phyloP scores from a whole-genome alignment of 805 yeast species.

The Ogataea naganishii region DNA sequence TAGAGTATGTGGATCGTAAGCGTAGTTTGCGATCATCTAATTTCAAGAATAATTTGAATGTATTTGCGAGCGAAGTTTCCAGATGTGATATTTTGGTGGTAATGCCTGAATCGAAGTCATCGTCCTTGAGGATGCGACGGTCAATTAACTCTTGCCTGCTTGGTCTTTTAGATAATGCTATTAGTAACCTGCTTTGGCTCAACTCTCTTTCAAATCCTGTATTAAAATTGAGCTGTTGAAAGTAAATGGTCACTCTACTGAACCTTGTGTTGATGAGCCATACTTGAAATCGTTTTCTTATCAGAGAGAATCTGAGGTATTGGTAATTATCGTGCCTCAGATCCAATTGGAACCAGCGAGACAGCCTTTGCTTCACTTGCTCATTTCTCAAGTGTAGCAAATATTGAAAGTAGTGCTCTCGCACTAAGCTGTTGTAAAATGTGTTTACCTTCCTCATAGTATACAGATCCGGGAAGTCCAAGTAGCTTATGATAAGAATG shows the following conservation, averaged over 20 bases:
- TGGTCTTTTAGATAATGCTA: slow-evolving; percentile 3
- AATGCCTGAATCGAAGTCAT: too few relatives aligned
- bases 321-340: neutral
- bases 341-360: neutral
- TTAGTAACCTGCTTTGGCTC: slow-evolving; percentile 1
- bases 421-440: neutral
- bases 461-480: slow-evolving; percentile 4
- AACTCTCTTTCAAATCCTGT: slow-evolving; percentile 2
- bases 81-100: too few relatives aligned
- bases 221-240: slow-evolving; percentile 3
- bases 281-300: neutral
- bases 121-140: slow-evolving; percentile 4
- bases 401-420: slow-evolving; percentile 1
- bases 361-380: neutral
- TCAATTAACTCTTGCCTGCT: slow-evolving; percentile 1
- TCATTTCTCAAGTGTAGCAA: slow-evolving; percentile 1
- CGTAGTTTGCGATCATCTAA: too few relatives aligned
- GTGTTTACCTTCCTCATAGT: slow-evolving; percentile 1
- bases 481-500: slow-evolving; percentile 2
- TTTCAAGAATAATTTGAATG: too few relatives aligned
- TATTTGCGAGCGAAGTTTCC: too few relatives aligned
- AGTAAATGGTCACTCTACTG: slow-evolving; percentile 1
- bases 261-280: slow-evolving; percentile 1
- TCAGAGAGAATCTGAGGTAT: neutral
- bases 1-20: too few relatives aligned